phyloP scores from a whole-genome alignment of 1,284 basidiomycete genomes.

The Ganoderma lucidum region DNA sequence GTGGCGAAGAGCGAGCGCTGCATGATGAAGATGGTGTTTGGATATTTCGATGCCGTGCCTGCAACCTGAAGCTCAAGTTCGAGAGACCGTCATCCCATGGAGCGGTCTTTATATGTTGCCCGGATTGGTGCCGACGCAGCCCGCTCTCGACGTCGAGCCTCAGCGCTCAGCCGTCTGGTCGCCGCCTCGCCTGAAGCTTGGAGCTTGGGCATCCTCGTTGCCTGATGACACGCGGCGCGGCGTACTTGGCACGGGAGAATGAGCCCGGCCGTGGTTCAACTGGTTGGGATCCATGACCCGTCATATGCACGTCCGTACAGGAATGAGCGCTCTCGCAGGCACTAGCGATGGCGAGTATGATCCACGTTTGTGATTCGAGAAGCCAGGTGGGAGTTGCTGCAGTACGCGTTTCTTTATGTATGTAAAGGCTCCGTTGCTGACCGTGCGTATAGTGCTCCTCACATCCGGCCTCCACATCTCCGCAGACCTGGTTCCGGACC shows the following conservation, averaged over 20 bases:
- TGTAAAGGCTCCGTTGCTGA: no score
- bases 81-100: not conserved
- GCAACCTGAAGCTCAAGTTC: not conserved
- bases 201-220: not conserved
- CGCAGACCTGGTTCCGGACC: no score
- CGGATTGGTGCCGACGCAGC: not conserved
- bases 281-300: no score
- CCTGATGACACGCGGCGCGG: not conserved
- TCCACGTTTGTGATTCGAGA: no score
- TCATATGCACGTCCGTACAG: no score
- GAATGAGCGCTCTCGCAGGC: no score
- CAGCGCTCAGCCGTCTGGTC: not conserved
- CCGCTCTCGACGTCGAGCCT: not conserved
- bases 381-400: no score
- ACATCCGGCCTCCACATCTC: no score
- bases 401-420: no score
- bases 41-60: not conserved
- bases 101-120: not conserved
- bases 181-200: not conserved
- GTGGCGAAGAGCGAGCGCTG: constrained; percentile 1
- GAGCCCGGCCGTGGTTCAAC: not conserved
- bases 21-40: not conserved
- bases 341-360: no score
- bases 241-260: not conserved
- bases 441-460: no score